phyloP scores from a whole-genome alignment of 495 filamentous ascomycete species.

The Xanthoparmelia taractica region DNA sequence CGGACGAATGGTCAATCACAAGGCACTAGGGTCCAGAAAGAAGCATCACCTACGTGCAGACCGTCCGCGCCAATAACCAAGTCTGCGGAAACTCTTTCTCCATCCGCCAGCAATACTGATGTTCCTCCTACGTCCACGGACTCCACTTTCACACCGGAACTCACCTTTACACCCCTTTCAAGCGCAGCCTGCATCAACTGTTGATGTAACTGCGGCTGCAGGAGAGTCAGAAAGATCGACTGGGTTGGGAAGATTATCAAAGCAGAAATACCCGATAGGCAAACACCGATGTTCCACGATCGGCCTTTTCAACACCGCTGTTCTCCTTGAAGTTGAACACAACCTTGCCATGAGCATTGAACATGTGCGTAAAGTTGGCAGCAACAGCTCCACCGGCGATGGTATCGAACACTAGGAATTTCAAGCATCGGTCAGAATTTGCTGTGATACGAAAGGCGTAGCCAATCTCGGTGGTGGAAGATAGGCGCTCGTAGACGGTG shows the following conservation, averaged over 20 bases:
- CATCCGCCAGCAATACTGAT: not conserved
- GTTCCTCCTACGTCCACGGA: not conserved
- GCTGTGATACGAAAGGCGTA: slow-evolving; percentile 7
- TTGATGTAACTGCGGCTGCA: not conserved
- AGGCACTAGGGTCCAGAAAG: not conserved
- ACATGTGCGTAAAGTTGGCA: not conserved
- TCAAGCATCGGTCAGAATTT: slow-evolving; percentile 1
- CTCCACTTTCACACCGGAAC: not conserved
- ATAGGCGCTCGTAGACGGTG: slow-evolving; percentile 2
- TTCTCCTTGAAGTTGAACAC: not conserved
- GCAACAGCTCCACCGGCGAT: slow-evolving; percentile 1
- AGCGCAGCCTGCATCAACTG: not conserved
- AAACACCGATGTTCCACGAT: not conserved
- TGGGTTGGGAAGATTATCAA: too few relatives aligned
- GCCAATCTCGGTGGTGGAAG: not conserved
- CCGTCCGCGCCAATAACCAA: slow-evolving; percentile 2
- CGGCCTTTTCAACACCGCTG: not conserved
- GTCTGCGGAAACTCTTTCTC: not conserved
- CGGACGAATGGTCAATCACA: not conserved
- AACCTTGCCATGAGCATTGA: not conserved
- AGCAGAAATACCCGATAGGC: not conserved
- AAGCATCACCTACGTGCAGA: not conserved
- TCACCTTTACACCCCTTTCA: not conserved
- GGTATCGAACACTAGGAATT: not conserved
- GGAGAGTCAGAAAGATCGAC: not conserved